phyloP scores from a whole-genome alignment of 768 basidiomycete species.

The Lentinula raphanica region DNA sequence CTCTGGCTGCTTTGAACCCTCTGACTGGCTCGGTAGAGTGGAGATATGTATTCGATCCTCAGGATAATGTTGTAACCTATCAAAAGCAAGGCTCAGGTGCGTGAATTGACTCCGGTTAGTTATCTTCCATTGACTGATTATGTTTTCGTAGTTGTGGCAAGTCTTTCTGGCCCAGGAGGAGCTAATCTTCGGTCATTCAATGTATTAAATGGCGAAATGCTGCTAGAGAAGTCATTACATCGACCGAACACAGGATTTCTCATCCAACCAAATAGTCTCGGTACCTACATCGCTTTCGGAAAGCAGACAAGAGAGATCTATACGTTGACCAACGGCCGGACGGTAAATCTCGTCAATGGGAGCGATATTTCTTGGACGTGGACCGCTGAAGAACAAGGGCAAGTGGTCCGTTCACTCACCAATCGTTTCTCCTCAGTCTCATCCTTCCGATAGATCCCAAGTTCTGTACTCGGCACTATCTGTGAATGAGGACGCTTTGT shows the following conservation, averaged over 20 bases:
- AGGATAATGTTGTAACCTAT: slow-evolving; percentile 65
- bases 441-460: slow-evolving; percentile 41
- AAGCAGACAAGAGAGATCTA: slow-evolving; percentile 27
- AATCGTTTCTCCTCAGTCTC: background rate
- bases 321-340: slow-evolving; percentile 56
- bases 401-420: slow-evolving; percentile 18
- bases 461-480: slow-evolving; percentile 61
- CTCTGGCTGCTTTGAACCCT: slow-evolving; percentile 68
- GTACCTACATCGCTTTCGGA: slow-evolving; percentile 43
- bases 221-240: slow-evolving; percentile 64
- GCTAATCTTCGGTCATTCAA: slow-evolving; percentile 68
- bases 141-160: slow-evolving; percentile 49
- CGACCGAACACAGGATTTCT: slow-evolving; percentile 34
- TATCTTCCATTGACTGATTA: background rate
- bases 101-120: slow-evolving; percentile 18
- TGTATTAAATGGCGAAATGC: slow-evolving; percentile 51
- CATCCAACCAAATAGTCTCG: slow-evolving; percentile 50
- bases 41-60: slow-evolving; percentile 71
- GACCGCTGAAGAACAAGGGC: slow-evolving; percentile 67
- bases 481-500: slow-evolving; percentile 48
- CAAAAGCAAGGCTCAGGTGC: slow-evolving; percentile 53
- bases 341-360: slow-evolving; percentile 45
- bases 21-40: slow-evolving; percentile 72
- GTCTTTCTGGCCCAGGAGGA: slow-evolving; percentile 74
- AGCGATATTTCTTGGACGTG: slow-evolving; percentile 68